Base-by-base conservation (phyloP, 805 yeast species). In the Yamadazyma philogaea region DNA sequence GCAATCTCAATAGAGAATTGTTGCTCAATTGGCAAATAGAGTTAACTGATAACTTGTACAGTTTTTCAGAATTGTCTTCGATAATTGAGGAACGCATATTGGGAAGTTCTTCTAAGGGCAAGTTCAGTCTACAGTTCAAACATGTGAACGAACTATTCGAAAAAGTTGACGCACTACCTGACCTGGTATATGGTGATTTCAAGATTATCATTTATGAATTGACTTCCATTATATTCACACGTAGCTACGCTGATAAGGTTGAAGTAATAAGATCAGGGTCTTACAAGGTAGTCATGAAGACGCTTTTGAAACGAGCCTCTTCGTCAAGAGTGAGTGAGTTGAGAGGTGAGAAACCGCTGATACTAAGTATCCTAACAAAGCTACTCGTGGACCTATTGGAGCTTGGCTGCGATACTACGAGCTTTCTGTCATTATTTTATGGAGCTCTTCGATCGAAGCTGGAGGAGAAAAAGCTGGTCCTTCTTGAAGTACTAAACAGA, bases 11-110 rank as follows among this genome's bases (percentile, higher is more conserved):
- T 42, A 48, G 41, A 22, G 60, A 56, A 7, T 45, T 59, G n/a
- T 52, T 69, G 7, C 31, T 38, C 30, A 60, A 63, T 44, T 69
- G 74, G 74, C 67, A 65, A 47, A 44, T 61, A 4, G 73, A 68
- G 27, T 48, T 67, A 28, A 37, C 51, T 5, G 69, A 66, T 34
- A 44, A 44, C 18, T 39, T 56, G 5, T 39, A 49, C 6, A 61
- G 62, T 43, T 45, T 42, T 2, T 42, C 49, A 7, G 40, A 44
- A 11, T 53, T 67, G 30, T 31, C 49, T 5, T 47, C 59, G 6
- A 49, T 57, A 4, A 46, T 64, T 12, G 58, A 56, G 16, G 61
- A 63, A 15, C 57, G 57, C 1, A 39, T 56, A 14, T 40, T 52
- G 38, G 48, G 50, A 18, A 39, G 37, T 8, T 34, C 50, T 41